Evolutionary conservation across 2,329 filamentous ascomycete genomes (phyloP), one percentile per base, ranked within the genome.

Genomic region (Dactylellina cionopaga): DNA sequence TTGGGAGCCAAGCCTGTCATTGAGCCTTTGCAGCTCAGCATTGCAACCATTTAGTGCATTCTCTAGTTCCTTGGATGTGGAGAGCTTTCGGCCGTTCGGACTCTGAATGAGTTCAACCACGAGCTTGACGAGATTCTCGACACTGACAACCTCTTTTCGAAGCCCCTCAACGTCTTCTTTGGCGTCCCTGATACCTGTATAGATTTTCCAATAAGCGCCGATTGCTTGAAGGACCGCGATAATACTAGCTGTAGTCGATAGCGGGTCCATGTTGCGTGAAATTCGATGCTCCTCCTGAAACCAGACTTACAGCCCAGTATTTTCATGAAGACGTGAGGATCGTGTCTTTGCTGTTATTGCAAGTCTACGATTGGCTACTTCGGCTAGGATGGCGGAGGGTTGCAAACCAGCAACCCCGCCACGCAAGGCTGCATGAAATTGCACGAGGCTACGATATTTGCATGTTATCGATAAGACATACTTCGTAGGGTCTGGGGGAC

Each of bases 241-340:
- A n/a, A 64, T 44, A 13, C 59, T 64, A 2, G 59, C 59, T 25
- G 37, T 24, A 5, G 19, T 25, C 4, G 59, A 64, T 15, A 64
- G 59, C 13, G 46, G 46, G 37, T 64, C 59, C 59, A 64, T 64
- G 10, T 27, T 54, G 29, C n/a, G 17, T 11, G 35, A n/a, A n/a
- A 39, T 39, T 10, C 33, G n/a, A n/a, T n/a, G n/a, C n/a, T 9
- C 24, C 3, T 10, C 7, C 11, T 17, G 25, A 27, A 10, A 24
- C 17, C n/a, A 49, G 3, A n/a, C n/a, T n/a, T n/a, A n/a, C n/a
- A n/a, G n/a, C n/a, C n/a, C n/a, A n/a, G n/a, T n/a, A n/a, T n/a
- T n/a, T n/a, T n/a, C n/a, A n/a, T n/a, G n/a, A n/a, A n/a, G n/a
- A n/a, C n/a, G n/a, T n/a, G n/a, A n/a, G n/a, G n/a, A n/a, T n/a